phyloP scores from a whole-genome alignment of 768 basidiomycete genomes.

The Lepiota subincarnata region DNA sequence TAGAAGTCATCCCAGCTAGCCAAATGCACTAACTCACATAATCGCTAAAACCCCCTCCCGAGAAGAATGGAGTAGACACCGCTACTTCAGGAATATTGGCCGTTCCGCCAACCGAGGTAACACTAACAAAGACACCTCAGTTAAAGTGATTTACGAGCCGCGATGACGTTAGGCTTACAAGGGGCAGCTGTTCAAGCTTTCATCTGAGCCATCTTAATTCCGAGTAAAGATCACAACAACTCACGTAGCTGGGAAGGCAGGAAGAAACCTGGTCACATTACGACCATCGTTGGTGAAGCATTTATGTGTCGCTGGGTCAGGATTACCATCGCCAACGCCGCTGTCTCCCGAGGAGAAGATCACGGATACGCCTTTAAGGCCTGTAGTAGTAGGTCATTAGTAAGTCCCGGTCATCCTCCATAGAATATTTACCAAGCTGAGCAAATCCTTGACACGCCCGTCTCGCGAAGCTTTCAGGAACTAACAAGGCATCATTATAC shows the following conservation, averaged over 20 bases:
- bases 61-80: conserved; percentile 44
- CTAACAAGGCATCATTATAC: conserved; percentile 21
- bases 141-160: background rate
- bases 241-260: conserved; percentile 54
- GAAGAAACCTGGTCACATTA: conserved; percentile 49
- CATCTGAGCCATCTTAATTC: conserved; percentile 17
- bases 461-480: conserved; percentile 49
- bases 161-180: conserved; percentile 31
- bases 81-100: conserved; percentile 48
- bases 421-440: conserved; percentile 40
- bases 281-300: conserved; percentile 57
- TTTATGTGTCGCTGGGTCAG: conserved; percentile 42
- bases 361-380: conserved; percentile 58
- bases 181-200: conserved; percentile 32
- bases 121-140: conserved; percentile 31
- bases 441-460: conserved; percentile 56
- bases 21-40: conserved; percentile 35
- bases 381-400: conserved; percentile 22
- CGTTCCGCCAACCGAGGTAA: conserved; percentile 69
- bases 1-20: background rate
- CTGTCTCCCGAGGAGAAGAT: conserved; percentile 61
- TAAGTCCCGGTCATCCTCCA: no score
- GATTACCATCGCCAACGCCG: conserved; percentile 60
- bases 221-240: conserved; percentile 22
- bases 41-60: conserved; percentile 72